Base-by-base conservation (phyloP, 2,329 filamentous ascomycete genomes). In the Sarocladiaceae sp. region DNA sequence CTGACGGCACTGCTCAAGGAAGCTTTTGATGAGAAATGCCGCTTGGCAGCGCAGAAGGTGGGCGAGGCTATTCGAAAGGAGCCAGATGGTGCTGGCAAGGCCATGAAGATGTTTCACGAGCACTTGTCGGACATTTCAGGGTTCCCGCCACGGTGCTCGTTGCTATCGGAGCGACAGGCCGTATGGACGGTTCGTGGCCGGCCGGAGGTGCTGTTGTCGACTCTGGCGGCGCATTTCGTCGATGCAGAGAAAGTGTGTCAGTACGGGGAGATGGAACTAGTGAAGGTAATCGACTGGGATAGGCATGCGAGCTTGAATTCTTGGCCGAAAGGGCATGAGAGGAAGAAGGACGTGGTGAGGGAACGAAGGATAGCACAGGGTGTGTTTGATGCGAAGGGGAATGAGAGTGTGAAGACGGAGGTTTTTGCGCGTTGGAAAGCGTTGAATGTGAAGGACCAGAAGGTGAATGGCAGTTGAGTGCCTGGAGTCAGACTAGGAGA, bases 261-360 rank as follows among this genome's bases (percentile, higher is more conserved):
- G 3, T 24, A 24, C 10, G 10, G 7, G 5, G 7, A 39, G 34
- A 19, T 39, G 5, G 34, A 39, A 4, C 11, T 39, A 7, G 11
- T 41, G 37, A 16, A 29, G 21, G 23, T 41, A 6, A 15, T 41
- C 3, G 23, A 41, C 15, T 41, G 37, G 37, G 37, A 41, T 12
- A 13, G 29, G 23, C 9, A 24, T 15, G 9, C 3, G n/a, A 29
- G 37, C 15, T 24, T 41, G 4, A 10, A 15, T n/a, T 24, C 37
- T 10, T 41, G 37, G 21, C 12, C 3, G 18, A 20, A 10, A 9
- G n/a, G n/a, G 18, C 34, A 16, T 4, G 19, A 23, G 5, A 23
- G 34, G 18, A 10, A 19, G n/a, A 23, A 29, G 12, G 37, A 41
- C 19, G 23, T 41, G 4, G 37, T 27, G 37, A 29, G 37, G 10